Percentiles rank a stretch among this genome's conserved stretches.
These are phyloP conservation scores for Daldinia eschscholtzii DNA, from an alignment of 2,329 filamentous ascomycete species.

Conservation along the genomic window DNA sequence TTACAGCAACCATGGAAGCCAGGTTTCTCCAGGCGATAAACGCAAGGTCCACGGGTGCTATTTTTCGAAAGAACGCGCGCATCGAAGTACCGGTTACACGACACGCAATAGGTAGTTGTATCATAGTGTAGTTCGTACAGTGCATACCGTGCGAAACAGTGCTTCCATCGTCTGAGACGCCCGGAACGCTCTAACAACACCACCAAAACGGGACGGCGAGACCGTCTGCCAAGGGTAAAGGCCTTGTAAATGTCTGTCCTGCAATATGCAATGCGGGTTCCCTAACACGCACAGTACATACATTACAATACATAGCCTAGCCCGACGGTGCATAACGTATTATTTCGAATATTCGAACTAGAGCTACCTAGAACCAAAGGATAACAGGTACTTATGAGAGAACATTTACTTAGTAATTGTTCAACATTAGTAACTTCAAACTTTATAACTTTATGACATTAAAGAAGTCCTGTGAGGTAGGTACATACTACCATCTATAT, in stretches of 20 bases:
- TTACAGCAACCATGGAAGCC: neutral
- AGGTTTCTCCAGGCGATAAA: slow-evolving; percentile 9
- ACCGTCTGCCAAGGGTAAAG: slow-evolving; percentile 38
- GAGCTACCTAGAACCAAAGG: slow-evolving; percentile 16
- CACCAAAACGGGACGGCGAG: slow-evolving; percentile 20
- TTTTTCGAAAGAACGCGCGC: slow-evolving; percentile 24
- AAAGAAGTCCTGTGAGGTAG: too few relatives aligned
- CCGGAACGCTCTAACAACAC: slow-evolving; percentile 18
- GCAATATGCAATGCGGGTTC: slow-evolving; percentile 42
- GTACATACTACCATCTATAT: neutral
- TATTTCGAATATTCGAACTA: slow-evolving; percentile 17
- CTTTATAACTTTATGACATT: too few relatives aligned
- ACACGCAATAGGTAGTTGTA: neutral
- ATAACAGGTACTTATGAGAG: neutral
- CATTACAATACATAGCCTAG: slow-evolving; percentile 12
- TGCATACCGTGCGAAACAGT: slow-evolving; percentile 32
- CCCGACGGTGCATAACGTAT: slow-evolving; percentile 25
- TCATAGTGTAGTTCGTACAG: slow-evolving; percentile 13
- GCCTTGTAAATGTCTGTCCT: slow-evolving; percentile 38
- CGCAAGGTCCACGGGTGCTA: slow-evolving; percentile 5
- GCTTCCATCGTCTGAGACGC: slow-evolving; percentile 6
- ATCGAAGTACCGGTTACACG: slow-evolving; percentile 11
- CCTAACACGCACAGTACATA: slow-evolving; percentile 37
- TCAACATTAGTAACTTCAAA: too few relatives aligned
- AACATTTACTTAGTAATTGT: neutral